Evolutionary conservation across 177 flowering plant species (phyloP).

Genomic region (Telopea speciosissima): DNA sequence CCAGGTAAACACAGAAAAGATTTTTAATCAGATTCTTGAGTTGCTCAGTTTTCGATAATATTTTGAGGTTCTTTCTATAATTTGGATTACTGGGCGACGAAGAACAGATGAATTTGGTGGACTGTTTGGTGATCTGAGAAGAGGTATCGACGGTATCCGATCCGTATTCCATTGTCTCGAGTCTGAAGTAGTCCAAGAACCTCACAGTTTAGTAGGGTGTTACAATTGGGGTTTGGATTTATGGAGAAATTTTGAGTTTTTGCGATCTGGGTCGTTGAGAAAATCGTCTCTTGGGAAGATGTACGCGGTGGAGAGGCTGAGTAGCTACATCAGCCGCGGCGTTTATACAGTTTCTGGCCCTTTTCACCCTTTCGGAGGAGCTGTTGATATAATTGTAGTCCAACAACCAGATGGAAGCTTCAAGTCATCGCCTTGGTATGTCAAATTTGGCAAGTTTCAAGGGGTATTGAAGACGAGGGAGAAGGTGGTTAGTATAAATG

Average conservation of each 20-base stretch:
- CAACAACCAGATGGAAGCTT: conserved; percentile 90
- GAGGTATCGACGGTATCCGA: not conserved
- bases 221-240: conserved; percentile 4
- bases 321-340: conserved; percentile 62
- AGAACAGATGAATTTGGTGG: conserved; percentile 13
- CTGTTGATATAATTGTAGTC: conserved; percentile 95
- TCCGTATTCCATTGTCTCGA: conserved; percentile 1
- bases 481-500: conserved; percentile 60
- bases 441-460: conserved; percentile 90
- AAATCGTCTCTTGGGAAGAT: conserved; percentile 22
- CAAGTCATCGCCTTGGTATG: conserved; percentile 93
- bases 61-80: conserved; percentile 1
- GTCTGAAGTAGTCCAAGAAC: conserved; percentile 10
- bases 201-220: conserved; percentile 1
- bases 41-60: not conserved
- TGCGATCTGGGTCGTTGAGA: conserved; percentile 11
- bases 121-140: conserved; percentile 1
- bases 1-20: not conserved
- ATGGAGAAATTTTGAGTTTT: conserved; percentile 5
- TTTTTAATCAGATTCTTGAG: not conserved
- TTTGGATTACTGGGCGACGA: conserved; percentile 8
- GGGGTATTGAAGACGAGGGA: conserved; percentile 81
- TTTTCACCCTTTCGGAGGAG: conserved; percentile 87
- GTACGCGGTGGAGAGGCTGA: conserved; percentile 62
- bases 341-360: conserved; percentile 71